Percentiles rank a stretch among this genome's conserved stretches.
phyloP scores from a whole-genome alignment of 306 rosid genomes.

The Prunus fruticosa region DNA sequence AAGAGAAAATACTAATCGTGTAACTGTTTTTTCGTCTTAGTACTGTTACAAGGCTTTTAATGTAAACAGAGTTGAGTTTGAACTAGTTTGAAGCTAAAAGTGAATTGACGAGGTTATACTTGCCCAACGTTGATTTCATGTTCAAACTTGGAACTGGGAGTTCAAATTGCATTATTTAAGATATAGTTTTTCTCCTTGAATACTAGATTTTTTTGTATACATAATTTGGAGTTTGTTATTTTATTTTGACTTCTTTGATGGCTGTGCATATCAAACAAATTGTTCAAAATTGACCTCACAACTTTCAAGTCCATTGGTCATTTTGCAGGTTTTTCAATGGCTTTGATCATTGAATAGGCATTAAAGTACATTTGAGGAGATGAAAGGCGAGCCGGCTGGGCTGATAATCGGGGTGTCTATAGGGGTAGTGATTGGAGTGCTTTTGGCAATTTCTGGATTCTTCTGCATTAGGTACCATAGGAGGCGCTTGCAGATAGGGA shows the following conservation, averaged over 20 bases:
- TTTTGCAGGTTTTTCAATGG: constrained; percentile 53
- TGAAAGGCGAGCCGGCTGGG: constrained; percentile 83
- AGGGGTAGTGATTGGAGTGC: constrained; percentile 90
- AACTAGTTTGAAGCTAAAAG: too few species aligned
- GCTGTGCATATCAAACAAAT: constrained; percentile 28
- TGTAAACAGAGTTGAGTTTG: background rate
- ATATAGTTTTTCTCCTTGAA: constrained; percentile 12
- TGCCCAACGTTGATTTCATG: background rate
- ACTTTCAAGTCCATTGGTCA: constrained; percentile 19
- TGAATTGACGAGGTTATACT: background rate
- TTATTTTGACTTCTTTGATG: constrained; percentile 26
- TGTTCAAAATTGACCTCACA: constrained; percentile 34
- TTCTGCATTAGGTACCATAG: constrained; percentile 81
- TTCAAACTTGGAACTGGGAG: background rate
- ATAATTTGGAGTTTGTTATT: background rate
- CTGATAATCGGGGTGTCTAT: constrained; percentile 88
- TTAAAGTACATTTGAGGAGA: constrained; percentile 37
- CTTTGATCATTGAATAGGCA: constrained; percentile 44
- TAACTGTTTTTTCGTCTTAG: background rate
- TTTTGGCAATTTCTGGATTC: constrained; percentile 72
- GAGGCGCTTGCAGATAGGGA: constrained; percentile 87
- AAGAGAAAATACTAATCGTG: background rate
- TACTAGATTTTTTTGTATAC: constrained; percentile 3
- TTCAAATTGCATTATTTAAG: background rate
- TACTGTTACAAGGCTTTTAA: background rate